Percentiles rank a stretch among this genome's conserved stretches.
Conservation (phyloP, 1,284 basidiomycete genomes). For the Ceratobasidium sp. region DNA sequence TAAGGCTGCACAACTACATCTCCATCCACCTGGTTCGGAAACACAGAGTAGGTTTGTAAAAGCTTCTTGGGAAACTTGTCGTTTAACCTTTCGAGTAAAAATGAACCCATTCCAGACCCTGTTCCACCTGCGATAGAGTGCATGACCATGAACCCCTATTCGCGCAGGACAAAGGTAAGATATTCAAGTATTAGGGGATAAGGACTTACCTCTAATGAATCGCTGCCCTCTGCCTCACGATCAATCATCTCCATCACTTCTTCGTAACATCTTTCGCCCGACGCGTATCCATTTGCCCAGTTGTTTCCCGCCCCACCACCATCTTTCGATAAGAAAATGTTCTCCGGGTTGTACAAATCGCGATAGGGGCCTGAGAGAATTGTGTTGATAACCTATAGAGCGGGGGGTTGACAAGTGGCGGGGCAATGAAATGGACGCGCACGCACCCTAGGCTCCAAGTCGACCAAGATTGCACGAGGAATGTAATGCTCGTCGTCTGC, state of each 20-base stretch:
- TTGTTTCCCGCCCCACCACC: constrained; percentile 99
- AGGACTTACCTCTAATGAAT: constrained; percentile 85
- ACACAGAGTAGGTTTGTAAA: constrained; percentile 99
- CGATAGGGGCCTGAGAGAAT: constrained; percentile 93
- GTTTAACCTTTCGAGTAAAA: constrained; percentile 92
- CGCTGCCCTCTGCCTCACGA: constrained; percentile 96
- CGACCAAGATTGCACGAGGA: constrained; percentile 93
- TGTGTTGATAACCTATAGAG: constrained; percentile 87
- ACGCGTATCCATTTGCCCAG: constrained; percentile 94
- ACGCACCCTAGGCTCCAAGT: constrained; percentile 94
- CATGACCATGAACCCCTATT: constrained; percentile 96
- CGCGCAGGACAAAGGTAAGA: background rate
- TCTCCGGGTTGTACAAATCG: constrained; percentile 97
- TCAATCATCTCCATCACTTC: constrained; percentile 99
- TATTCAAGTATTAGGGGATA: background rate
- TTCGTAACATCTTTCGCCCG: constrained; percentile 92
- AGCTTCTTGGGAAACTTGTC: constrained; percentile 99
- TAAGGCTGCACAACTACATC: constrained; percentile 99
- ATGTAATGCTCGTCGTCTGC: constrained; percentile 99
- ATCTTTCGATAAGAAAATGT: constrained; percentile 93
- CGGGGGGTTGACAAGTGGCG: background rate
- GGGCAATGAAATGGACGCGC: background rate
- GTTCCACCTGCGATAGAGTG: constrained; percentile 99
- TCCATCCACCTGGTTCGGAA: constrained; percentile 84
- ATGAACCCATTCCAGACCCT: constrained; percentile 97